Base-by-base conservation (phyloP, 768 basidiomycete genomes). In the Chiua virens region DNA sequence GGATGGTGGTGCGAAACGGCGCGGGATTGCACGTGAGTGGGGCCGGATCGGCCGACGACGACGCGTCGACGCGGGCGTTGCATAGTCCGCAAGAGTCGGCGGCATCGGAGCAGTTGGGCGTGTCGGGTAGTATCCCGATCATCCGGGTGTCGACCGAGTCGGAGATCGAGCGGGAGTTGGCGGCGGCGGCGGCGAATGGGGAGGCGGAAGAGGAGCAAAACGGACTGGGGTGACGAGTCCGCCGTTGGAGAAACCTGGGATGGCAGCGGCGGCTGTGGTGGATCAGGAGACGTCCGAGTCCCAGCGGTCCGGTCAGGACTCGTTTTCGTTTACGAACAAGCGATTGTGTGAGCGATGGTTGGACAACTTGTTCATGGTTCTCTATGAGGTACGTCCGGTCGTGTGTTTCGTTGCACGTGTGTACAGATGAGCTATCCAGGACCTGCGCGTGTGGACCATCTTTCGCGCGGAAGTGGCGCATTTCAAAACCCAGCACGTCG, bases 381-480 rank as follows among this genome's bases (percentile, higher is more conserved):
- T 99, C 5, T 98, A 98, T 65, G 95, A 98, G 82, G 94, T 90
- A 44, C 34, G 79, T 68, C 32, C 13, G 3, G 11, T 32, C 32
- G 2, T 6, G 1, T 27, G 17, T 21, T 42, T 50, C 27, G 5
- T 28, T 28, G 27, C 8, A 48, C 15, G n/a, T 11, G 25, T 15
- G 14, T 37, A 21, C n/a, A 18, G 10, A 35, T 27, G 13, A 15
- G 32, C 25, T 3, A 10, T 37, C 8, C 55, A 95, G 92, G 97
- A 99, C 67, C 76, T 99, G 35, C 85, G 97, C 15, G 90, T 99
- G 5, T 98, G 96, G 88, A 99, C 97, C 1, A 98, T 99, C 62
- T 99, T 96, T 83, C 82, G 97, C 21, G 96, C 97, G 3, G 97
- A 98, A 65, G 90, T 98, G 11, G 94, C 95, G 0, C 97, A 99